Evolutionary conservation across 1,284 basidiomycete species (phyloP).

Genomic region (Ceratobasidium sp.): DNA sequence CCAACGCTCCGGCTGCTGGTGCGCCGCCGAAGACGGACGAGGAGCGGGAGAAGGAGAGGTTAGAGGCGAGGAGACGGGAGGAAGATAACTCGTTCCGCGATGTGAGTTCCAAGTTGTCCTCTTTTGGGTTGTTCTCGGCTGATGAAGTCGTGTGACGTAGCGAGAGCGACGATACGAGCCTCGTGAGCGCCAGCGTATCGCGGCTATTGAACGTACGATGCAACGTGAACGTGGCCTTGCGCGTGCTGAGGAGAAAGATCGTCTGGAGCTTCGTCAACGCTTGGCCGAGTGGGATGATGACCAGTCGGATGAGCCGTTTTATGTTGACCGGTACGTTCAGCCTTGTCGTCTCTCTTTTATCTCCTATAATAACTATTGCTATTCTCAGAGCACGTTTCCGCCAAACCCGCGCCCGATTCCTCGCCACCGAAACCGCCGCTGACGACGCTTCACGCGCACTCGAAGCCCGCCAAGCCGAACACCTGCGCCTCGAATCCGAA

Average conservation of each 20-base stretch:
- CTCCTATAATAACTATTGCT: too few relatives aligned
- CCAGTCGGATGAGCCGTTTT: too few relatives aligned
- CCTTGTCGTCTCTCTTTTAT: too few relatives aligned
- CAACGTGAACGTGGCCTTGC: constrained; percentile 76
- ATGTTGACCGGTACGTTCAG: too few relatives aligned
- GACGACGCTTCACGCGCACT: constrained; percentile 83
- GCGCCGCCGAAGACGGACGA: constrained; percentile 79
- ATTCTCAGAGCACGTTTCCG: constrained; percentile 58
- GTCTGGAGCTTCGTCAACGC: constrained; percentile 75
- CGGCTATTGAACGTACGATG: constrained; percentile 79
- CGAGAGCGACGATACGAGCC: constrained; percentile 85
- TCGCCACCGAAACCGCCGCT: constrained; percentile 79
- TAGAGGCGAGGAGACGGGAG: constrained; percentile 77
- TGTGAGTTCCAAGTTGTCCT: constrained; percentile 64
- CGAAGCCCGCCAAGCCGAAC: constrained; percentile 86
- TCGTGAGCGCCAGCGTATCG: constrained; percentile 80
- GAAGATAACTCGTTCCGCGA: constrained; percentile 86
- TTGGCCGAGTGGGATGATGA: constrained; percentile 55
- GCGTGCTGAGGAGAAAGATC: constrained; percentile 80
- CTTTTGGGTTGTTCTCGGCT: neutral
- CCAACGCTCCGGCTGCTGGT: constrained; percentile 54
- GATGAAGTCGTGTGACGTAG: constrained; percentile 59
- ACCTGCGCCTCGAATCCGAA: constrained; percentile 86
- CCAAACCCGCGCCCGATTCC: constrained; percentile 70
- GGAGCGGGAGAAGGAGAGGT: constrained; percentile 79